Evolutionary conservation across 1,139 yeast species (phyloP).

Genomic region (Blastobotrys illinoisensis): DNA sequence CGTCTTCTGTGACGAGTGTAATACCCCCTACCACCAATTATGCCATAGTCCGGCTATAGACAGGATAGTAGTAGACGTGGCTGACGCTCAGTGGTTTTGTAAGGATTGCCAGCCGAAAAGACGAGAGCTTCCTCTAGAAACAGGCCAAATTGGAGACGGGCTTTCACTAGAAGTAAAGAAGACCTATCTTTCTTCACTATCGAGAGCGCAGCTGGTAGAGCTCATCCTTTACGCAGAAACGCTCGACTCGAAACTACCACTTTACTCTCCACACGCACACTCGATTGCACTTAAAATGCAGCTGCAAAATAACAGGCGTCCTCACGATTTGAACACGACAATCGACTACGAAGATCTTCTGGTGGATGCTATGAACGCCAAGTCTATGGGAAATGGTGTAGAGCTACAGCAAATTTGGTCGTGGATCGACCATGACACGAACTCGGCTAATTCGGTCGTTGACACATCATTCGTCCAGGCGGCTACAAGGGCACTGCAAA

Average conservation of each 20-base stretch:
- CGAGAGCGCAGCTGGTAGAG: constrained; percentile 39
- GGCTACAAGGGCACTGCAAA: constrained; percentile 35
- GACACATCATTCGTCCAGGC: constrained; percentile 34
- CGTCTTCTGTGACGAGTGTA: constrained; percentile 41
- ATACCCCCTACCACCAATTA: constrained; percentile 39
- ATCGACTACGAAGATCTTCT: constrained; percentile 33
- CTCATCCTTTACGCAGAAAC: constrained; percentile 36
- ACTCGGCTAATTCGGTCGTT: constrained; percentile 25
- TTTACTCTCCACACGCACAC: constrained; percentile 35
- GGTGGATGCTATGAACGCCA: constrained; percentile 32
- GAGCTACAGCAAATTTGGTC: constrained; percentile 33
- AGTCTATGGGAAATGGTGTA: constrained; percentile 33
- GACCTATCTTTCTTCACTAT: constrained; percentile 36
- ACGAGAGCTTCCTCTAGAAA: constrained; percentile 35
- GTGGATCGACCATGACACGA: constrained; percentile 31
- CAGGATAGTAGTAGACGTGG: constrained; percentile 38
- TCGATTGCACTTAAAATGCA: constrained; percentile 33
- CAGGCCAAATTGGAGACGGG: constrained; percentile 36
- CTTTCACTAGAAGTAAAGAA: constrained; percentile 36
- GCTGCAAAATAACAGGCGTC: constrained; percentile 32
- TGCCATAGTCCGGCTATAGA: constrained; percentile 42
- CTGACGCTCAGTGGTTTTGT: constrained; percentile 43
- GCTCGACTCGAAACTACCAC: constrained; percentile 32
- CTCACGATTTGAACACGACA: constrained; percentile 22
- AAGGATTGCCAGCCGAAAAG: constrained; percentile 36